phyloP scores from a whole-genome alignment of 352 stramenopile genomes.

The Phytopythium cucurbitacearum region DNA sequence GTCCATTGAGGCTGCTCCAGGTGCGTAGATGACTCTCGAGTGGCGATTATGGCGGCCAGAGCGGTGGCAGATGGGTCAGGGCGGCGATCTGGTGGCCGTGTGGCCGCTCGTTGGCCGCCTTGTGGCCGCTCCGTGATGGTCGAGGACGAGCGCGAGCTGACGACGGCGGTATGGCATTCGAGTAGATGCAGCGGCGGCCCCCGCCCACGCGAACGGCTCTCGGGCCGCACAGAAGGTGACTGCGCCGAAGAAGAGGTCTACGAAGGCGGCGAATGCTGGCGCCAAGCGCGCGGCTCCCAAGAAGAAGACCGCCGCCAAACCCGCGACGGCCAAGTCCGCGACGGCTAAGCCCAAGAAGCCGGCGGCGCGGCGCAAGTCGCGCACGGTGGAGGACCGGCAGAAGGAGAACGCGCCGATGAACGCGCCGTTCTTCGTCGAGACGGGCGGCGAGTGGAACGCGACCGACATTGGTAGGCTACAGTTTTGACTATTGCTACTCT shows the following conservation, averaged over 20 bases:
- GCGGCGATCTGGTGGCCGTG: no score
- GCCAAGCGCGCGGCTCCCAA: not conserved
- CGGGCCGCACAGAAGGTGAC: not conserved
- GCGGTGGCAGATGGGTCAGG: no score
- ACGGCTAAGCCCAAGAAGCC: conserved; percentile 11
- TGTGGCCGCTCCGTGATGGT: no score
- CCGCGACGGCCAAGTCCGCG: conserved; percentile 16
- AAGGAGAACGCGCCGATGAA: conserved; percentile 55
- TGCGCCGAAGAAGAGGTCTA: not conserved
- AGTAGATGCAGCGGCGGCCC: not conserved
- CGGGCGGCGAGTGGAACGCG: conserved; percentile 57
- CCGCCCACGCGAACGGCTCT: not conserved
- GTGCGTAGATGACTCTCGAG: no score
- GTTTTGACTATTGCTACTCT: not conserved
- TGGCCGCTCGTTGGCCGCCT: no score
- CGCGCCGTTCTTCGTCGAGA: conserved; percentile 67
- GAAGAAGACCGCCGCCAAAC: conserved; percentile 6
- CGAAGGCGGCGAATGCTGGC: not conserved
- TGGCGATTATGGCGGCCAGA: no score
- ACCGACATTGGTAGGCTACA: conserved; percentile 36
- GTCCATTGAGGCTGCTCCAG: no score
- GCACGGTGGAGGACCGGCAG: conserved; percentile 50
- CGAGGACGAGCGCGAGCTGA: no score
- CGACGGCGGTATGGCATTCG: not conserved
- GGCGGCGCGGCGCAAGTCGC: conserved; percentile 33